These are phyloP conservation scores for Funneliformis mosseae DNA, from an alignment of 192 early-diverging fungal genomes.

Conservation along the genomic window DNA sequence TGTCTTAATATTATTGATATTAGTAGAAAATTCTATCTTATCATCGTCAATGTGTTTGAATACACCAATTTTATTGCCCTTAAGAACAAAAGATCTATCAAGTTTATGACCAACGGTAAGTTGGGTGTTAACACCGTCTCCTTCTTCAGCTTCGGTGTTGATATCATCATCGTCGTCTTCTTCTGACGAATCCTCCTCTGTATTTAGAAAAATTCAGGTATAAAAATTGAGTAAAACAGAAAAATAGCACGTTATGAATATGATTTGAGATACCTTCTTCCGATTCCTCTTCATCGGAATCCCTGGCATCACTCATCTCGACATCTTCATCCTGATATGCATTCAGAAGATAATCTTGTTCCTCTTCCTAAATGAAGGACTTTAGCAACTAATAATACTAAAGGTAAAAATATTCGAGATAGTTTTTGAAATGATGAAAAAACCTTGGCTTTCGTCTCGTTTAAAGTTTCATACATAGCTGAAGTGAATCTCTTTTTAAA, in stretches of 20 bases:
- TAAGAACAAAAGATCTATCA: conserved; percentile 88
- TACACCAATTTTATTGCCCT: conserved; percentile 88
- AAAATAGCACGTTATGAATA: neutral
- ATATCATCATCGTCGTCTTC: conserved; percentile 38
- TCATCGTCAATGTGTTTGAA: conserved; percentile 78
- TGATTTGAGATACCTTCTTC: conserved; percentile 4
- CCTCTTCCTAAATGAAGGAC: conserved; percentile 43
- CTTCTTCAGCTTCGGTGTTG: conserved; percentile 23
- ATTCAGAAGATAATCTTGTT: conserved; percentile 76
- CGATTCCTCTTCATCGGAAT: conserved; percentile 12
- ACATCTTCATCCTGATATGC: conserved; percentile 72
- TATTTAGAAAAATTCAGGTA: neutral
- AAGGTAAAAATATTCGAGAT: neutral
- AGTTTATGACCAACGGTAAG: conserved; percentile 85
- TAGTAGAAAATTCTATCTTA: conserved; percentile 74
- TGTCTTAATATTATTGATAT: conserved; percentile 73
- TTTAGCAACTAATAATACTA: neutral
- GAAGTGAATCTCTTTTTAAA: conserved; percentile 71
- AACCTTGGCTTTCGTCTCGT: conserved; percentile 20
- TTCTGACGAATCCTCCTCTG: conserved; percentile 28
- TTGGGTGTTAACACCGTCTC: conserved; percentile 58
- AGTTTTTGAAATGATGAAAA: neutral
- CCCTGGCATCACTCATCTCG: conserved; percentile 57
- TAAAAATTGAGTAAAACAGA: neutral
- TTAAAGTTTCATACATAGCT: conserved; percentile 74